Percentiles rank a stretch among this genome's conserved stretches.
These are phyloP conservation scores for Stromatinia cepivora DNA, from an alignment of 2,329 filamentous ascomycete genomes.

Conservation along the genomic window DNA sequence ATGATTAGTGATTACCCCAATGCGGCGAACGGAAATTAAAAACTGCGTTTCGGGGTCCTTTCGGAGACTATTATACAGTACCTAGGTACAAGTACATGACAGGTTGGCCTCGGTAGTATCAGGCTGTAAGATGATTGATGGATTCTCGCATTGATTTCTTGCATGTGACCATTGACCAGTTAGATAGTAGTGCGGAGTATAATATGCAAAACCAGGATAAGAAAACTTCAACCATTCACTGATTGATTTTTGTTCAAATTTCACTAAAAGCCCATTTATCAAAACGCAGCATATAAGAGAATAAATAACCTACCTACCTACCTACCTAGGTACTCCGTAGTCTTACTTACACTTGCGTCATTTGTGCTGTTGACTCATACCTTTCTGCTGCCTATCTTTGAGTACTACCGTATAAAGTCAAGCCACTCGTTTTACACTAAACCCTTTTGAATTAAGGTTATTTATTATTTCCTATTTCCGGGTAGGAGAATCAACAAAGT, in stretches of 20 bases:
- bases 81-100: not conserved
- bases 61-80: not conserved
- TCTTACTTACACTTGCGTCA: not conserved
- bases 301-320: too few relatives aligned
- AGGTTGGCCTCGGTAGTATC: not conserved
- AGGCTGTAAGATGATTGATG: not conserved
- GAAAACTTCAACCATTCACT: not conserved
- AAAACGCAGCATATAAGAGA: not conserved
- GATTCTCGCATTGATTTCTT: slow-evolving; percentile 4
- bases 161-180: not conserved
- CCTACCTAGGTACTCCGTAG: too few relatives aligned
- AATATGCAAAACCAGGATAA: not conserved
- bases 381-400: too few relatives aligned
- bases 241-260: not conserved
- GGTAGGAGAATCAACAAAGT: too few relatives aligned
- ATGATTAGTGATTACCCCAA: not conserved
- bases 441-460: too few relatives aligned
- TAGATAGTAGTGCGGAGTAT: not conserved
- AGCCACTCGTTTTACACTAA: too few relatives aligned
- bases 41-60: not conserved
- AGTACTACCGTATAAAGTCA: too few relatives aligned
- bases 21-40: not conserved
- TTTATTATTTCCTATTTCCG: too few relatives aligned
- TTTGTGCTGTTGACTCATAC: slow-evolving; percentile 9
- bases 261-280: not conserved